These are phyloP conservation scores for Neocucurbitaria cava DNA, from an alignment of 2,329 filamentous ascomycete species.

Conservation along the genomic window DNA sequence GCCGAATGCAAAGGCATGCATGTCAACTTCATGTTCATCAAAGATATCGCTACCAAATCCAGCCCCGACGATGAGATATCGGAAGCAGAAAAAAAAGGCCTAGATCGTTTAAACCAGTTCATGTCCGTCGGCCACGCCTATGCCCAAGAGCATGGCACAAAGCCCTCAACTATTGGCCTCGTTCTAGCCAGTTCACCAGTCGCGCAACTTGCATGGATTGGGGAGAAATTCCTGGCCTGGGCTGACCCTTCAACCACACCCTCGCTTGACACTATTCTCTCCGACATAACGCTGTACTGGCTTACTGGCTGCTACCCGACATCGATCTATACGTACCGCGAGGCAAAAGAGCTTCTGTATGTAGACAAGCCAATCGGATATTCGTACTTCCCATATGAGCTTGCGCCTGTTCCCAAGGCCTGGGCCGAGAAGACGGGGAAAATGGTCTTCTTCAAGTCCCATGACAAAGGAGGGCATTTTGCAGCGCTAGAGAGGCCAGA, in stretches of 20 bases:
- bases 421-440: constrained; percentile 51
- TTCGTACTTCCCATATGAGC: constrained; percentile 53
- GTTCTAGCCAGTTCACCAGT: constrained; percentile 62
- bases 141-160: constrained; percentile 60
- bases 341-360: constrained; percentile 31
- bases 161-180: constrained; percentile 64
- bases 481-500: constrained; percentile 56
- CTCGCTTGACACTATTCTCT: constrained; percentile 54
- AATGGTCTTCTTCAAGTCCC: constrained; percentile 46
- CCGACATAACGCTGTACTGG: constrained; percentile 63
- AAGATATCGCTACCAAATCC: constrained; percentile 19
- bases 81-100: constrained; percentile 47
- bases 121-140: constrained; percentile 57
- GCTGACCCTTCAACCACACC: constrained; percentile 50
- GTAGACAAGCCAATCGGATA: constrained; percentile 54
- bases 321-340: constrained; percentile 60
- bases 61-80: constrained; percentile 26
- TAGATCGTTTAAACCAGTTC: constrained; percentile 52
- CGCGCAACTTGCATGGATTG: constrained; percentile 65
- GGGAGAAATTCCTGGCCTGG: constrained; percentile 65
- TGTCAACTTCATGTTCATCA: constrained; percentile 39
- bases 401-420: constrained; percentile 48
- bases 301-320: constrained; percentile 58
- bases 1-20: constrained; percentile 57
- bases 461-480: constrained; percentile 56